Percentiles rank a stretch among this genome's conserved stretches.
These are phyloP conservation scores for Talaromyces sp. DNA, from an alignment of 2,329 filamentous ascomycete genomes.

Conservation along the genomic window DNA sequence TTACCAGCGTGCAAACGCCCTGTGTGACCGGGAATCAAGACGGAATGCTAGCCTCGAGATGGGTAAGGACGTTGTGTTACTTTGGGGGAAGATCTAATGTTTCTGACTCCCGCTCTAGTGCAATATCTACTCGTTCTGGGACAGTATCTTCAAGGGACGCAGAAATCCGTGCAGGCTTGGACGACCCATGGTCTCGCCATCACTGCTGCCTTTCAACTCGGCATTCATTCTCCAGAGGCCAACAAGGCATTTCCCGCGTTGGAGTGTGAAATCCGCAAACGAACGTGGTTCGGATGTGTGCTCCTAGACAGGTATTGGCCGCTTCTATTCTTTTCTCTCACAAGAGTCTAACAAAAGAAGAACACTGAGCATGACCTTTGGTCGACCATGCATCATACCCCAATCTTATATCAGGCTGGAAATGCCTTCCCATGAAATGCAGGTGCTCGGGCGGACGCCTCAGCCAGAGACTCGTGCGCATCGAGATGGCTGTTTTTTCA, in stretches of 20 bases:
- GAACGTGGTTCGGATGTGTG: constrained; percentile 49
- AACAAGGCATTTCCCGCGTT: constrained; percentile 32
- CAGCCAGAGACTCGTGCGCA: constrained; percentile 3
- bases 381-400: constrained; percentile 44
- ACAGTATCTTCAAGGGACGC: constrained; percentile 52
- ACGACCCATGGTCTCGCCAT: constrained; percentile 50
- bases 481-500: constrained; percentile 18
- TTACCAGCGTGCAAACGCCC: constrained; percentile 39
- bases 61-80: constrained; percentile 20
- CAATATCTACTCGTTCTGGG: constrained; percentile 47
- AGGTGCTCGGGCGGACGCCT: constrained; percentile 1
- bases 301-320: constrained; percentile 38
- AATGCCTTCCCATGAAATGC: constrained; percentile 22
- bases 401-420: constrained; percentile 40
- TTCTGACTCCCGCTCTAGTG: constrained; percentile 25
- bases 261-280: constrained; percentile 44
- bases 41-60: constrained; percentile 43
- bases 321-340: not conserved
- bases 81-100: not conserved
- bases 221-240: constrained; percentile 44
- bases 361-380: constrained; percentile 50
- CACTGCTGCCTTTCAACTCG: constrained; percentile 48
- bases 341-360: constrained; percentile 16
- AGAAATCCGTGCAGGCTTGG: constrained; percentile 51
- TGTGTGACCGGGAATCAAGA: constrained; percentile 41